Evolutionary conservation across 225 moss, liverwort and hornwort genomes (phyloP).

Genomic region (Polytrichum commune): DNA sequence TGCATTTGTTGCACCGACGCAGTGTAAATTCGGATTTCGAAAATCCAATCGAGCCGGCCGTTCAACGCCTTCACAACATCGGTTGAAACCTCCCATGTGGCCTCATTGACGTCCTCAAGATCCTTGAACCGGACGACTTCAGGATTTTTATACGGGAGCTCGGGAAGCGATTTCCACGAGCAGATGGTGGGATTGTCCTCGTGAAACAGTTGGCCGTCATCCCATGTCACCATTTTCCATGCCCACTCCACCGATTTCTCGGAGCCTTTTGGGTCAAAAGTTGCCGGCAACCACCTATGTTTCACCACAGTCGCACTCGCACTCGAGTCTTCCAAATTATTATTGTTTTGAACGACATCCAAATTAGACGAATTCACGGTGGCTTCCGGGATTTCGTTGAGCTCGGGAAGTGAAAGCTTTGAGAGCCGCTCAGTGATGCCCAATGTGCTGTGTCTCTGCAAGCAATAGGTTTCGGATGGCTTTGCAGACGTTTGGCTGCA

Average conservation of each 20-base stretch:
- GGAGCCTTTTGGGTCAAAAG: conserved; percentile 18
- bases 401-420: conserved; percentile 14
- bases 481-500: conserved; percentile 31
- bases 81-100: conserved; percentile 33
- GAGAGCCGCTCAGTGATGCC: conserved; percentile 39
- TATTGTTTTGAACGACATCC: not conserved
- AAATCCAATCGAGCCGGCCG: conserved; percentile 38
- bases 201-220: conserved; percentile 28
- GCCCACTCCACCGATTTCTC: conserved; percentile 46
- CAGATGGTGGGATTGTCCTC: conserved; percentile 17
- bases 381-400: not conserved
- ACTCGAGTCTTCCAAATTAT: not conserved
- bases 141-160: conserved; percentile 33
- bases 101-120: conserved; percentile 44
- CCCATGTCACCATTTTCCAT: conserved; percentile 47
- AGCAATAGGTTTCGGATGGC: conserved; percentile 30
- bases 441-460: conserved; percentile 43
- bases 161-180: conserved; percentile 8
- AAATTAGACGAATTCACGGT: not conserved
- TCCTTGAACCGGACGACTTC: conserved; percentile 50
- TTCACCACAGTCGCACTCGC: conserved; percentile 7
- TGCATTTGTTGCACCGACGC: conserved; percentile 23
- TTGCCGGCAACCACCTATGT: conserved; percentile 47
- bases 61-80: conserved; percentile 23
- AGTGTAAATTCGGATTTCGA: conserved; percentile 42